Conservation (phyloP, 2,329 filamentous ascomycete species). For the Colletotrichum sp. region DNA sequence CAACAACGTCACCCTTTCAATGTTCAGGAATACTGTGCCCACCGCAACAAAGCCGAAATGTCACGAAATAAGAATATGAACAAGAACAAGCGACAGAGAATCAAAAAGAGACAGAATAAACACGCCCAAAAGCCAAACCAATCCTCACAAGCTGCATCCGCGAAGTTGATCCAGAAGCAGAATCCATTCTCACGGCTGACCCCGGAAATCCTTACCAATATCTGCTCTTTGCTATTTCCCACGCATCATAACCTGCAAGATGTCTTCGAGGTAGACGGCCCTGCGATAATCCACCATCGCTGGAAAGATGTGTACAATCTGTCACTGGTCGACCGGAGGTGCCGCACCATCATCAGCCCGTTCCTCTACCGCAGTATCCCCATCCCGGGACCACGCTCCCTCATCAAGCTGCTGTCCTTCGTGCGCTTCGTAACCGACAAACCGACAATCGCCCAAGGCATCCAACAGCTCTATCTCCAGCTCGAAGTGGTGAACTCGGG, state of each 20-base stretch:
- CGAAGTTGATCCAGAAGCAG: not conserved
- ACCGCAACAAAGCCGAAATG: not conserved
- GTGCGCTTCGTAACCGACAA: not conserved
- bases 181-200: not conserved
- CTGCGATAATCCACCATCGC: not conserved
- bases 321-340: not conserved
- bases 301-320: not conserved
- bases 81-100: not conserved
- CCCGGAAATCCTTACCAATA: not conserved
- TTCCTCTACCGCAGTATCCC: not conserved
- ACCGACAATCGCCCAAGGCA: not conserved
- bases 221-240: not conserved
- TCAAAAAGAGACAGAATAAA: not conserved
- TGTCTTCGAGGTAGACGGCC: not conserved
- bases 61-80: not conserved
- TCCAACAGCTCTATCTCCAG: not conserved
- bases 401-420: not conserved
- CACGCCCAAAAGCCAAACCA: not conserved
- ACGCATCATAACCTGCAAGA: not conserved
- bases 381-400: not conserved
- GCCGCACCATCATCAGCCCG: not conserved
- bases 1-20: not conserved
- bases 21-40: not conserved
- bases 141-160: not conserved
- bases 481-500: not conserved